Evolutionary conservation across 2,329 filamentous ascomycete genomes (phyloP), one percentile per base, ranked within the genome.

Genomic region (Aureobasidium lini): DNA sequence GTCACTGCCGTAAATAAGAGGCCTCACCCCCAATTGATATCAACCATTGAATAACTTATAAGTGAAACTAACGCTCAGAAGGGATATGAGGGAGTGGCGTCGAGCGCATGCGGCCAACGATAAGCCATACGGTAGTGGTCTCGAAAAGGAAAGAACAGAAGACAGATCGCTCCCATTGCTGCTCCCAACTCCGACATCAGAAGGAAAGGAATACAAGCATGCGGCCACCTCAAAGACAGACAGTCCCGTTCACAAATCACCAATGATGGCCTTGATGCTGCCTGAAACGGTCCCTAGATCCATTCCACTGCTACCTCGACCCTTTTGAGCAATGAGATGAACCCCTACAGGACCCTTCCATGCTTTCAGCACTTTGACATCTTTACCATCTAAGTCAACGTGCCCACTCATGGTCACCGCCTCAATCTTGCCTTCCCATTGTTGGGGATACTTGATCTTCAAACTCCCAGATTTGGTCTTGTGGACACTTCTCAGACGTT

Each of bases 361-460:
- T 54, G 70, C 62, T 4, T 65, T 62, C 8, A 71, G 50, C 0
- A 73, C 61, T 48, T 74, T 64, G 8, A 77, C 59, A 37, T 71
- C 72, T 29, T 70, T 68, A 2, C 76, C 76, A 18, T 67, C 64
- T n/a, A 77, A 61, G 46, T 68, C 67, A 34, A 77, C 60, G 18
- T 65, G 68, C 0, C 76, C 75, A 56, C 66, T 74, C 42, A 69
- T 59, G n/a, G 68, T 69, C 18, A 66, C 67, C 1, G 70, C 76
- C 18, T 72, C 67, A 1, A 77, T 64, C 32, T 63, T 62, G 6
- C 75, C 76, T 44, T 73, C 70, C 76, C 76, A 77, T 54, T 73
- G 71, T 37, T 72, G 65, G 4, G 76, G 74, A 61, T 77, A 77
- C 1, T 63, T 63, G 6, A 78, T 53, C 8, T 70, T 64, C 8